phyloP scores from a whole-genome alignment of 176 grass and related monocot genomes.

The Leersia perrieri region DNA sequence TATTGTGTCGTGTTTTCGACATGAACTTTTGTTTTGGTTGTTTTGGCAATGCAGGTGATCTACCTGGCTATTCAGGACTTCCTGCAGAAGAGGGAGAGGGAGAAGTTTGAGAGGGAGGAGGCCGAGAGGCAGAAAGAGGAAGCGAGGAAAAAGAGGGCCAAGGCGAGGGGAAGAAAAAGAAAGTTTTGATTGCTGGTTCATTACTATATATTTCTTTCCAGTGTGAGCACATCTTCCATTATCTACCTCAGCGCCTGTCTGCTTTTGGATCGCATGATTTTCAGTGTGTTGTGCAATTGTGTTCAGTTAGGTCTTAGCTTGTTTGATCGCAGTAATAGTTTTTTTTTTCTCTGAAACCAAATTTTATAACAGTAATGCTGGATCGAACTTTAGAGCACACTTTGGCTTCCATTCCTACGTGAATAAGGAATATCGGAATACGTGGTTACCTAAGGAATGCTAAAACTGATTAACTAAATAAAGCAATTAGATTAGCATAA shows the following conservation, averaged over 20 bases:
- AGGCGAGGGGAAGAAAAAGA: slow-evolving; percentile 46
- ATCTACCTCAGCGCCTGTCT: neutral
- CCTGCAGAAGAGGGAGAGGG: slow-evolving; percentile 74
- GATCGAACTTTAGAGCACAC: neutral
- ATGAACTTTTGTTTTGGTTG: neutral
- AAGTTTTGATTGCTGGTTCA: slow-evolving; percentile 6
- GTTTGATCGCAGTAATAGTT: neutral
- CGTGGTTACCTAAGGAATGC: neutral
- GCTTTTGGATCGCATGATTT: neutral
- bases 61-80: slow-evolving; percentile 65
- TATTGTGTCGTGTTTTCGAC: neutral
- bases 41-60: slow-evolving; percentile 53
- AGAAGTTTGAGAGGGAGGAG: slow-evolving; percentile 75
- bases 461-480: neutral
- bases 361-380: neutral
- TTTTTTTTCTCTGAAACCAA: neutral
- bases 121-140: slow-evolving; percentile 57
- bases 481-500: neutral
- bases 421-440: neutral
- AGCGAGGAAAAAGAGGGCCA: slow-evolving; percentile 57
- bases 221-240: slow-evolving; percentile 32
- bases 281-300: no score
- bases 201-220: neutral
- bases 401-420: neutral
- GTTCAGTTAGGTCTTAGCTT: neutral